Base-by-base conservation (phyloP, 257 asterid genomes). In the Fraxinus pennsylvanica region DNA sequence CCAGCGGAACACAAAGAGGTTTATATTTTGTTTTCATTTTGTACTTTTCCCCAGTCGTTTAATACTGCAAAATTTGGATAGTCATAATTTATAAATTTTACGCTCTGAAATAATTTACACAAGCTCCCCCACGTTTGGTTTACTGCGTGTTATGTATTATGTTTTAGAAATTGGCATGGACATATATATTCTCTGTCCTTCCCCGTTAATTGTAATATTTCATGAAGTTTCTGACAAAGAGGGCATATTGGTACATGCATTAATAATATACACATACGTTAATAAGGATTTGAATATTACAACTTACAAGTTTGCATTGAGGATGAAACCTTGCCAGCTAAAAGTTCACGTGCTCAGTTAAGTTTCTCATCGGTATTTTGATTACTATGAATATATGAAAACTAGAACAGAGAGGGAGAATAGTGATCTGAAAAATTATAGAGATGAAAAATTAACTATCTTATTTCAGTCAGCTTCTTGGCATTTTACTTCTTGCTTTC, bases 1-100 rank as follows among this genome's bases (percentile, higher is more conserved):
- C 82, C 15, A 88, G 79, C 71, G 88, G 77, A 41, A 74, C 71
- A 19, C 83, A 73, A 50, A 84, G 85, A 89, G 98, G 97, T 95
- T 57, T 78, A 27, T 45, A 36, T 67, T 74, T 38, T 81, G 22
- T 73, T 47, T 72, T 77, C 39, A 22, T 29, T 78, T 32, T 32
- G 33, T 59, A 12, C 45, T 54, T 32, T 67, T 36, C 67, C 66
- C 59, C 72, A 47, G 22, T 14, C 9, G 14, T 33, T 33, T 45
- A 67, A 47, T 47, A 65, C 61, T 61, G 35, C 27, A 22, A 59
- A 52, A 50, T 54, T 57, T 74, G 41, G 52, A 29, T 29, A 72
- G 38, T 82, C 38, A 1, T 77, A 63, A 68, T 59, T 77, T 68
- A 9, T 22, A n/a, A 59, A 2, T 3, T 63, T 63, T 25, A 6